Percentiles rank a stretch among this genome's conserved stretches.
phyloP scores from a whole-genome alignment of 208 protist genomes.

The Leishmania arabica region DNA sequence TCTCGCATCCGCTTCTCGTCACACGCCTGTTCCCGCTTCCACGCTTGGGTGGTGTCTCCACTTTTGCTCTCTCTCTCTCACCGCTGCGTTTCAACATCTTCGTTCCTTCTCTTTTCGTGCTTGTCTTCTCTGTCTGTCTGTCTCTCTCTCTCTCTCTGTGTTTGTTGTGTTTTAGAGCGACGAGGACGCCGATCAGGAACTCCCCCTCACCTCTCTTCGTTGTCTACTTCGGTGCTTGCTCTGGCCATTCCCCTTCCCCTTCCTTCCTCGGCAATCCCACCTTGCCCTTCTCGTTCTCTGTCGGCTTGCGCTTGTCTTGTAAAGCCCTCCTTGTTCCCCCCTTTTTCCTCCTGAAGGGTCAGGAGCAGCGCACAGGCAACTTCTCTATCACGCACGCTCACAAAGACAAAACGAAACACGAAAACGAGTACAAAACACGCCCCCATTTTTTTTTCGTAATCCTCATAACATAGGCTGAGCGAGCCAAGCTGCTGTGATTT shows the following conservation, averaged over 20 bases:
- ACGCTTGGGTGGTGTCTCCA: background rate
- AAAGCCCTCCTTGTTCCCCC: background rate
- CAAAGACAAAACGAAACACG: background rate
- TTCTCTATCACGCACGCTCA: background rate
- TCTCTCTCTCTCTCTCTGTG: background rate
- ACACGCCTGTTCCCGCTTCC: background rate
- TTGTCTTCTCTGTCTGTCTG: background rate
- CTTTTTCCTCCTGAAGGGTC: background rate
- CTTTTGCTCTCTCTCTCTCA: background rate
- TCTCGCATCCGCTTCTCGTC: background rate
- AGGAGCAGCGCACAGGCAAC: background rate
- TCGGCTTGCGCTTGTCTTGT: background rate
- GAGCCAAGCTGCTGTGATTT: background rate
- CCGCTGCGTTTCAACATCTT: background rate
- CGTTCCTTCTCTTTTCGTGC: background rate
- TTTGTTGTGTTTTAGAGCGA: background rate
- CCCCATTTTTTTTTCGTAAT: background rate
- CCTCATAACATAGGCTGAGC: background rate
- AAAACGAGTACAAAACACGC: background rate
- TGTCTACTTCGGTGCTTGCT: background rate
- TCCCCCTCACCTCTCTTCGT: background rate
- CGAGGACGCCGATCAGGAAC: background rate
- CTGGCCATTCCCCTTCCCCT: background rate
- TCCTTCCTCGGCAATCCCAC: background rate
- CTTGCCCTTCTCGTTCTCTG: background rate